phyloP scores from a whole-genome alignment of 768 basidiomycete species.

The Arthromyces matolae region DNA sequence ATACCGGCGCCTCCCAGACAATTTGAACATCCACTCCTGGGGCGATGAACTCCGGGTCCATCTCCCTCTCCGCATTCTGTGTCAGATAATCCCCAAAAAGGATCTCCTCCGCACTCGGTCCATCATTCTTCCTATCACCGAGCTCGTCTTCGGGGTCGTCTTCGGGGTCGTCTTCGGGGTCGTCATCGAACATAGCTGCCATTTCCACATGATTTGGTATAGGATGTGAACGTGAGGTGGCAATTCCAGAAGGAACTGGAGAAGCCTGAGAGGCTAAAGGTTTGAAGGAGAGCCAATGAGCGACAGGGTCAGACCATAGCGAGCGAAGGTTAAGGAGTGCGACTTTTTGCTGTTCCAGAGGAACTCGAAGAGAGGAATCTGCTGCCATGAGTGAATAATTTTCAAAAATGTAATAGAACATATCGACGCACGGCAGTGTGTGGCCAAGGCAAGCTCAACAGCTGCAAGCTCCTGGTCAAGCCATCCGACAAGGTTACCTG shows the following conservation, averaged over 20 bases:
- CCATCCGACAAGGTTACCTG: constrained; percentile 33
- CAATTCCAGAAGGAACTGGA: neutral
- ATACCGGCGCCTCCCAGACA: too few species aligned
- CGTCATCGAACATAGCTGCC: neutral
- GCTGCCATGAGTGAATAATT: neutral
- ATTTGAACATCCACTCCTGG: too few species aligned
- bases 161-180: neutral
- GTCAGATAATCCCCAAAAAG: neutral
- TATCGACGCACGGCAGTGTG: neutral
- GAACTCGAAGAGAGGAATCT: neutral
- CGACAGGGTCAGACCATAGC: neutral
- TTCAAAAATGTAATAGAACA: too few species aligned
- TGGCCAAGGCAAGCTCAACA: constrained; percentile 21
- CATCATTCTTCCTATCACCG: neutral
- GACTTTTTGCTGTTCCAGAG: neutral
- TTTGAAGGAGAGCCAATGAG: neutral
- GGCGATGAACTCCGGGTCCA: too few species aligned
- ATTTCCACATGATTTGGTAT: neutral
- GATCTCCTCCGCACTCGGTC: neutral
- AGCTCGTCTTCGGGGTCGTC: neutral
- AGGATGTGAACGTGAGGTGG: neutral
- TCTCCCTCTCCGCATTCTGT: too few species aligned
- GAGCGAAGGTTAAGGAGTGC: neutral
- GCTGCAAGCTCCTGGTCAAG: constrained; percentile 26
- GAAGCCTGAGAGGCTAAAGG: neutral